Evolutionary conservation across 1,284 basidiomycete species (phyloP), one percentile per base, ranked within the genome.

Genomic region (Moesziomyces antarcticus): DNA sequence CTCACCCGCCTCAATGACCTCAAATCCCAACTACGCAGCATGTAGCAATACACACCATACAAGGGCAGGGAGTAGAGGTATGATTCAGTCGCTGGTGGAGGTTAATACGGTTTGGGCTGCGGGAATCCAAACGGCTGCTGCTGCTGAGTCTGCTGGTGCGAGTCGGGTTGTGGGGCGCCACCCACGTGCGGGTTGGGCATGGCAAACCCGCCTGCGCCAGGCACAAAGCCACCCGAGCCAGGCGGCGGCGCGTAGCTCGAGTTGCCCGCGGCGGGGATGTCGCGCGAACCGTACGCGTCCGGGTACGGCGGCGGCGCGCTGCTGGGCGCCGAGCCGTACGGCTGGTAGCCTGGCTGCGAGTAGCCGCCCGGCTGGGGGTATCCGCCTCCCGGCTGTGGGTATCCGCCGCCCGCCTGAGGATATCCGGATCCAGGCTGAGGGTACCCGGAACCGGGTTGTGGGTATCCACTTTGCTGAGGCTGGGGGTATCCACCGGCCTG

Each of bases 141-240:
- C 27, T 49, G 44, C 11, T 27, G 49, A n/a, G n/a, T n/a, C n/a
- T n/a, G n/a, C 41, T 63, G 60, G 16, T 56, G 56, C 21, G 33
- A 45, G 1, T 27, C 59, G 6, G 37, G n/a, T 6, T 2, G 14
- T 1, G 37, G 16, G 7, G 37, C 30, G 9, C 43, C 58, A 3
- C 53, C 50, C 10, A 50, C 14, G 7, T 67, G 48, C 14, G 71
- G 60, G 22, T 48, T 73, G 18, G 73, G 73, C 68, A 75, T 75
- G 27, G 68, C 68, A 22, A 75, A 75, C 5, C 73, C 73, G 10
- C 68, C 73, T 7, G 67, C 41, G 3, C 62, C 62, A 0, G 65
- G 56, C 42, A 54, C 35, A 14, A 56, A 64, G 0, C 44, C 70
- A 9, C 56, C 60, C 8, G 50, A 18, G n/a, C 24, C 20, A 25